Percentiles rank a stretch among this genome's conserved stretches.
Conservation (phyloP, 257 asterid species). For the Ilex aquifolium region DNA sequence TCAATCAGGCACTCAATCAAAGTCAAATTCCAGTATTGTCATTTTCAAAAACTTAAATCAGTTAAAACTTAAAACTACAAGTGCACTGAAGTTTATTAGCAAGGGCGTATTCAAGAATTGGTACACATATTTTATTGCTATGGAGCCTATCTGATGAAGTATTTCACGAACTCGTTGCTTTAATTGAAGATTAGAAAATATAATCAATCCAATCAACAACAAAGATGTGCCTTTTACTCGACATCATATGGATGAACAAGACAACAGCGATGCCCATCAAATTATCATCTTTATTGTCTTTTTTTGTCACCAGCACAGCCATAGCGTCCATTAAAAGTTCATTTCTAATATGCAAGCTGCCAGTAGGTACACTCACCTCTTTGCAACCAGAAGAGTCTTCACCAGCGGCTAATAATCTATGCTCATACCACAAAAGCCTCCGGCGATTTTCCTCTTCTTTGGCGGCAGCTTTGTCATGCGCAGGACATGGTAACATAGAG, state of each 20-base stretch:
- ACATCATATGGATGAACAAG: neutral
- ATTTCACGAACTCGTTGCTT: neutral
- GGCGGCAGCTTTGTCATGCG: slow-evolving; percentile 3
- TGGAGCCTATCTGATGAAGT: too few relatives aligned
- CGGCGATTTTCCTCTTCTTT: slow-evolving; percentile 30
- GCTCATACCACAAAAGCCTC: slow-evolving; percentile 54
- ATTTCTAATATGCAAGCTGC: neutral
- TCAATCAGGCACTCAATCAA: too few relatives aligned
- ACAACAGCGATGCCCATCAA: neutral
- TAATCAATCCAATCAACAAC: neutral
- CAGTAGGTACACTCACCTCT: slow-evolving; percentile 29
- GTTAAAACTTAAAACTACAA: too few relatives aligned
- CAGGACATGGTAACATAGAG: slow-evolving; percentile 71
- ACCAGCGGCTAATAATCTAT: slow-evolving; percentile 45
- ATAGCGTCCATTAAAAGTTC: neutral
- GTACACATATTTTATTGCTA: too few relatives aligned
- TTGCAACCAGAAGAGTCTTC: slow-evolving; percentile 26
- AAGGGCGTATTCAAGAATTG: too few relatives aligned
- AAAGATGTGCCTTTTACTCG: neutral
- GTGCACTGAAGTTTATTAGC: too few relatives aligned
- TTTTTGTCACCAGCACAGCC: neutral
- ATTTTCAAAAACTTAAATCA: too few relatives aligned
- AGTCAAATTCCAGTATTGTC: too few relatives aligned
- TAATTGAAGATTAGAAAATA: neutral
- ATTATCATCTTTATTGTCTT: neutral